Evolutionary conservation across 1,139 yeast genomes (phyloP), one percentile per base, ranked within the genome.

Genomic region (Saccharomyces pastorianus): DNA sequence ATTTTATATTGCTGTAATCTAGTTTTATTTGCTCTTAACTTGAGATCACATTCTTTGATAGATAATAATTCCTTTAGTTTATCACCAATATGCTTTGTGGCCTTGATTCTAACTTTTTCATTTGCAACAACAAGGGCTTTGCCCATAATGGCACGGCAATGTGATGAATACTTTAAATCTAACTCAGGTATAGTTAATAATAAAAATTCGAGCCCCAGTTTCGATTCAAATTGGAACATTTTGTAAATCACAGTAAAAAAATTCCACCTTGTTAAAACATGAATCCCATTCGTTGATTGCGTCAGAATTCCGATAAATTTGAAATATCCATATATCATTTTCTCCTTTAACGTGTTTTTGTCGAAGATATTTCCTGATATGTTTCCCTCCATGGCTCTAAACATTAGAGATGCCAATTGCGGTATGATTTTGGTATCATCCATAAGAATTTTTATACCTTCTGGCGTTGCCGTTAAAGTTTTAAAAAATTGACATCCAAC

Each of bases 361-460:
- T 89, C 81, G 57, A 93, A 80, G 3, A 91, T 77, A 6, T 96
- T 91, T 53, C 86, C 95, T 5, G 79, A 72, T 0, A 93, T 84
- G 4, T 80, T 74, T 2, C 70, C 70, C 47, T 69, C 71, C 64
- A 69, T 65, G 9, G 70, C 77, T 69, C 90, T 96, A 0, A 96
- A 95, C 50, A 91, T 74, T 48, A 95, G 82, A 62, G 91, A 96
- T 0, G 96, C 88, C 53, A 93, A 75, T 64, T 90, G 98, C 1
- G 96, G 87, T 28, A 93, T 68, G 6, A 91, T 76, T 68, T 91
- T 91, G 64, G 86, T 88, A 52, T 82, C 85, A 31, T 81, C 76
- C 54, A 61, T 64, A 27, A 93, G 73, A 59, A 85, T 84, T 57
- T 77, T 79, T 41, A 81, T 75, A 1, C 98, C 98, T 55, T 80